These are phyloP conservation scores for Sabuloglossum arenarium DNA, from an alignment of 495 filamentous ascomycete species.

Conservation along the genomic window DNA sequence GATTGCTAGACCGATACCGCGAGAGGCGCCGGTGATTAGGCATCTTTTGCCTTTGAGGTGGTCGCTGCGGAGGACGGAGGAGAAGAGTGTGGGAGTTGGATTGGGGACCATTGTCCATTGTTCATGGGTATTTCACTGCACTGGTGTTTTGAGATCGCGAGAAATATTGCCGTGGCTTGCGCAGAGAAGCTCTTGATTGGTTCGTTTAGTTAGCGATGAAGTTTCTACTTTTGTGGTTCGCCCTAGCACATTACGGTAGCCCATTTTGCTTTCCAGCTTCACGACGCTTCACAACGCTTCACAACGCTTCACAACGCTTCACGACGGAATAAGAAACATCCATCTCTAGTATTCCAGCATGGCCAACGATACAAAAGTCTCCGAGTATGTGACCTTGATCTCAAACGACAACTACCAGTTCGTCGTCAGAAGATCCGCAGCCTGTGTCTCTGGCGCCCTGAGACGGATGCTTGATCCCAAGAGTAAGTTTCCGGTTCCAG, in stretches of 20 bases:
- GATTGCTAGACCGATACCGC: constrained; percentile 47
- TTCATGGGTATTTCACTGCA: no score
- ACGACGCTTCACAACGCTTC: no score
- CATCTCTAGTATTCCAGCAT: not conserved
- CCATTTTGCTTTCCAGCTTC: no score
- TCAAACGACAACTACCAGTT: constrained; percentile 82
- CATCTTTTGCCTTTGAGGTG: constrained; percentile 19
- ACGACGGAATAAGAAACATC: no score
- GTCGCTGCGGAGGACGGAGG: not conserved
- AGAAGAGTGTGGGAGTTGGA: not conserved
- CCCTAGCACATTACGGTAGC: no score
- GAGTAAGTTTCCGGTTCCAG: constrained; percentile 27
- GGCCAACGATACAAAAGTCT: not conserved
- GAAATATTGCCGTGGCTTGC: no score
- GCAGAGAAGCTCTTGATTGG: no score
- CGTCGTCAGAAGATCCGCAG: constrained; percentile 56
- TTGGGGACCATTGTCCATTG: no score
- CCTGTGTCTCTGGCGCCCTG: constrained; percentile 55
- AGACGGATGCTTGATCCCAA: constrained; percentile 65
- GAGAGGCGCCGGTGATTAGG: constrained; percentile 41
- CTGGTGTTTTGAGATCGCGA: no score
- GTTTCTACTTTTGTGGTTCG: no score
- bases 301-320: no score
- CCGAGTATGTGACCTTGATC: constrained; percentile 64
- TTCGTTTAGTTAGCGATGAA: no score